A percentile compares a stretch with the other conserved stretches of the same genome.
phyloP scores from a whole-genome alignment of 768 basidiomycete genomes.

The Kwoniella heveanensis region DNA sequence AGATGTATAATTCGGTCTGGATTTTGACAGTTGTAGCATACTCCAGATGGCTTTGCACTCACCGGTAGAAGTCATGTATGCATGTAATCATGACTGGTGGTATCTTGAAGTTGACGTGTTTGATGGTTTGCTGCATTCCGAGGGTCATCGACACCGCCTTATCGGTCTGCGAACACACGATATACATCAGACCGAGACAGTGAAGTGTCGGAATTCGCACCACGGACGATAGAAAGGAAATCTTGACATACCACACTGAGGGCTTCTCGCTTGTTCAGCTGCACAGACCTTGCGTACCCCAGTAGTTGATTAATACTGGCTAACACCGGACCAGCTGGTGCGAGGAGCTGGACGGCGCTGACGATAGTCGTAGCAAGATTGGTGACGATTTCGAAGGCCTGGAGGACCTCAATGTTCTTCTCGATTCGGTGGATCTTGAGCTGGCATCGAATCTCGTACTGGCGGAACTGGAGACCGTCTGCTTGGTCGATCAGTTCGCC shows the following conservation, averaged over 20 bases:
- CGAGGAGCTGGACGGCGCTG: neutral
- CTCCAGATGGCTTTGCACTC: neutral
- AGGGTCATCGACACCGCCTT: constrained; percentile 1
- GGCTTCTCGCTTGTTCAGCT: constrained; percentile 1
- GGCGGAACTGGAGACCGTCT: neutral
- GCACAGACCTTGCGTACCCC: neutral
- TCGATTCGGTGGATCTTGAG: neutral
- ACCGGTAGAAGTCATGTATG: constrained; percentile 4
- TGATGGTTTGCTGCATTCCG: neutral
- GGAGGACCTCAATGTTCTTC: neutral
- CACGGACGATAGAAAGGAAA: no score
- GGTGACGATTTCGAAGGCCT: neutral
- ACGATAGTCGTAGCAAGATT: neutral
- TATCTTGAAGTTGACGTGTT: neutral
- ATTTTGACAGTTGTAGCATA: no score
- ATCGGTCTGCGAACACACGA: neutral
- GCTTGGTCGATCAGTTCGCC: neutral
- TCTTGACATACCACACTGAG: constrained; percentile 1
- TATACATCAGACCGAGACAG: no score
- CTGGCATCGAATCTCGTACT: neutral
- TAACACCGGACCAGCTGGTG: constrained; percentile 1
- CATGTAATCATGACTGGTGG: neutral
- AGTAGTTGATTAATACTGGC: neutral
- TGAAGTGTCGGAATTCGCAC: no score
- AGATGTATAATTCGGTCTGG: no score